phyloP scores from a whole-genome alignment of 2,329 filamentous ascomycete genomes.

The Aspergillus arachidicola region DNA sequence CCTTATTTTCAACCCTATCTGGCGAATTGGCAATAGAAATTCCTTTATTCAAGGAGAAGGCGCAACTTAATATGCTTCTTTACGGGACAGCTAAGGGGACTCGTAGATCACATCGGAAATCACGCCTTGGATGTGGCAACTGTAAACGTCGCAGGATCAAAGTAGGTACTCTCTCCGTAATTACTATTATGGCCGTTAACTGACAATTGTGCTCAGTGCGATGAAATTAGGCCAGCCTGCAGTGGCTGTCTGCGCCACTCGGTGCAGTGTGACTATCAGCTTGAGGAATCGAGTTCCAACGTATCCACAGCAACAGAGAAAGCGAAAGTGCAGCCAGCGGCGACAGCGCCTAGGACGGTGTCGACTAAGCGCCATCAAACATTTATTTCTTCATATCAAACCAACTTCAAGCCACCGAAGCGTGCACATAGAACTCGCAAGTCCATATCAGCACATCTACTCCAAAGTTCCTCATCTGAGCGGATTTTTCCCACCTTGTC shows the following conservation, averaged over 20 bases:
- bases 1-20: neutral
- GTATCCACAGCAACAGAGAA: neutral
- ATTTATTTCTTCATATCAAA: constrained; percentile 11
- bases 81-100: neutral
- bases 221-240: constrained; percentile 16
- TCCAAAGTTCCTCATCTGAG: neutral
- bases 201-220: constrained; percentile 9
- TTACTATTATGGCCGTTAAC: neutral
- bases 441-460: neutral
- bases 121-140: constrained; percentile 15
- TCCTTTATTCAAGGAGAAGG: neutral
- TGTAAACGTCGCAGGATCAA: constrained; percentile 19
- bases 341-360: neutral
- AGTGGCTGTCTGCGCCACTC: constrained; percentile 17
- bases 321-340: too few species aligned
- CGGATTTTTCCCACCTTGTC: neutral
- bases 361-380: neutral
- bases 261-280: constrained; percentile 12
- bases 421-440: constrained; percentile 4
- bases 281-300: neutral
- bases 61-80: neutral
- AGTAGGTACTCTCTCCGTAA: constrained; percentile 1
- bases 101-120: constrained; percentile 17
- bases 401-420: constrained; percentile 12
- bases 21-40: neutral